These are phyloP conservation scores for Agapanthus africanus DNA, from an alignment of 106 monocot species.

Conservation along the genomic window DNA sequence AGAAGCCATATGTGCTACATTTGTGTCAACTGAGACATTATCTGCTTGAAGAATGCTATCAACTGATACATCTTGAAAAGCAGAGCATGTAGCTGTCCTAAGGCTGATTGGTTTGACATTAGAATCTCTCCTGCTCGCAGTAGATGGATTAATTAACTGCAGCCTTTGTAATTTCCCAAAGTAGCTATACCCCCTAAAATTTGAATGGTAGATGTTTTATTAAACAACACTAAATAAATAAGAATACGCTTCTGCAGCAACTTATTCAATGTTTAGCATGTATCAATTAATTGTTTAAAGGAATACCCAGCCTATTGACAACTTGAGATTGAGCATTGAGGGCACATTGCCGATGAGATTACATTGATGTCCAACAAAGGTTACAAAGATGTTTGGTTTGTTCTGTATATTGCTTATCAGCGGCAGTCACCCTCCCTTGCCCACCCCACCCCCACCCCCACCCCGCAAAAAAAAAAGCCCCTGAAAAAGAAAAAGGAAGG, in stretches of 20 bases:
- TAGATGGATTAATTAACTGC: constrained; percentile 2
- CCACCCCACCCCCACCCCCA: too few relatives aligned
- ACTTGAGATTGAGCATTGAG: too few relatives aligned
- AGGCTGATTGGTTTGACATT: constrained; percentile 3
- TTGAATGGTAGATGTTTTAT: neutral
- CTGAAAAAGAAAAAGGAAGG: too few relatives aligned
- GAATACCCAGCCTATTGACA: too few relatives aligned
- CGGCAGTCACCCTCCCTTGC: too few relatives aligned
- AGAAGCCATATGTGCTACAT: constrained; percentile 36
- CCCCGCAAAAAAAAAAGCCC: too few relatives aligned
- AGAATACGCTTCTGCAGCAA: too few relatives aligned
- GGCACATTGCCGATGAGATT: too few relatives aligned
- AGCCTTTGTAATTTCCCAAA: constrained; percentile 9
- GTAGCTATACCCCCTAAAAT: constrained; percentile 4
- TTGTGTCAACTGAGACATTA: constrained; percentile 30
- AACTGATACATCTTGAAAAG: constrained; percentile 13
- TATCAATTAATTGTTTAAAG: too few relatives aligned
- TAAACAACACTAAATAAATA: neutral
- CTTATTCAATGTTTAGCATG: neutral
- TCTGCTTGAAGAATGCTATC: constrained; percentile 5
- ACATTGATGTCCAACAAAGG: too few relatives aligned
- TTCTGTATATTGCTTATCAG: too few relatives aligned
- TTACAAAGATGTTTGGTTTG: neutral
- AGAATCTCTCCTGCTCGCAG: constrained; percentile 11
- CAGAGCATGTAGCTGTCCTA: constrained; percentile 11